phyloP scores from a whole-genome alignment of 2,329 filamentous ascomycete species.

The Colletotrichum karsti region DNA sequence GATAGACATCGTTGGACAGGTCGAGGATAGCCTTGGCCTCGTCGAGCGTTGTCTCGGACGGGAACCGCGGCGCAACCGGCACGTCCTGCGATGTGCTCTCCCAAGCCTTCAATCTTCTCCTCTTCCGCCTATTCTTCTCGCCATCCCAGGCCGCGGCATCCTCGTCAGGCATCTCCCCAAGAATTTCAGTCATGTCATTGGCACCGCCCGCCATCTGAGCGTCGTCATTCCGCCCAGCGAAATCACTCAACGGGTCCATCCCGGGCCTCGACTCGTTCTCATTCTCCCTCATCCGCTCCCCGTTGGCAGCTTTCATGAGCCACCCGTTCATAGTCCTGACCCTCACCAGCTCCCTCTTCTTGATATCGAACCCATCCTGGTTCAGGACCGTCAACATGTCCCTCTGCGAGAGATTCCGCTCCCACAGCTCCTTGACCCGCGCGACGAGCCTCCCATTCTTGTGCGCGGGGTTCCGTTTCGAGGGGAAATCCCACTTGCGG shows the following conservation, averaged over 20 bases:
- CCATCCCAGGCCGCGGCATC: not conserved
- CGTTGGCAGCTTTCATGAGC: constrained; percentile 69
- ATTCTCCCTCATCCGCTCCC: constrained; percentile 54
- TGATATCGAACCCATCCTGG: constrained; percentile 77
- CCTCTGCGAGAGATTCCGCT: constrained; percentile 74
- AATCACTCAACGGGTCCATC: not conserved
- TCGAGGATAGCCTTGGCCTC: constrained; percentile 77
- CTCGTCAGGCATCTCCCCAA: constrained; percentile 1
- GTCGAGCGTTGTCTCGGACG: constrained; percentile 83
- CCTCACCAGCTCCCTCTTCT: constrained; percentile 74
- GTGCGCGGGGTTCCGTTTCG: constrained; percentile 76
- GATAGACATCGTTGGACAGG: constrained; percentile 71
- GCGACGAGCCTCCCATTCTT: constrained; percentile 73
- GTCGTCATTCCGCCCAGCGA: not conserved
- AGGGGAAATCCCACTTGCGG: constrained; percentile 81
- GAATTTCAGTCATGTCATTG: not conserved
- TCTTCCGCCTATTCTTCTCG: constrained; percentile 22
- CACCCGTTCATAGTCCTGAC: constrained; percentile 75
- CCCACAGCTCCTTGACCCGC: constrained; percentile 81
- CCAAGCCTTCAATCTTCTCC: constrained; percentile 18
- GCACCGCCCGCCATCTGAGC: not conserved
- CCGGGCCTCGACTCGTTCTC: not conserved
- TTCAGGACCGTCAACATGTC: constrained; percentile 78
- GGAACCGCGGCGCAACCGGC: constrained; percentile 76
- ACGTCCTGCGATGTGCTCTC: constrained; percentile 68